Evolutionary conservation across 495 filamentous ascomycete genomes (phyloP).

Genomic region (Staphylotrichum tortipilum): DNA sequence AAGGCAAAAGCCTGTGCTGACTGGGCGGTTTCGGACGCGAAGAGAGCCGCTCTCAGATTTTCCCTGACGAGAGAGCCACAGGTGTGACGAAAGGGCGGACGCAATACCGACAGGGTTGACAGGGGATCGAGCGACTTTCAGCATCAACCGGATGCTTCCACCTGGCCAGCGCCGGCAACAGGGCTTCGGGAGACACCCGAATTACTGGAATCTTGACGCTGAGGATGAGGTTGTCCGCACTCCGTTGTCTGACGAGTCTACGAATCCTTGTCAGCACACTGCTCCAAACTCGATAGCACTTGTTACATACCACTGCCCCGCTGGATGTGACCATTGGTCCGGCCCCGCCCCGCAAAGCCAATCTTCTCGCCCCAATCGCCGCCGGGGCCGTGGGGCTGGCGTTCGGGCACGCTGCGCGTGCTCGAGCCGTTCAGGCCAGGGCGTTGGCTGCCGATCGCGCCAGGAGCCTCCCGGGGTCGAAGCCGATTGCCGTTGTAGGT

Average conservation of each 20-base stretch:
- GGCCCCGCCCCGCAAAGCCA: conserved; percentile 57
- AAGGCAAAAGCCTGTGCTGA: no score
- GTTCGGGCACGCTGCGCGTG: conserved; percentile 61
- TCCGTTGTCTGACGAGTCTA: conserved; percentile 30
- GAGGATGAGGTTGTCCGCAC: conserved; percentile 16
- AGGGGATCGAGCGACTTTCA: no score
- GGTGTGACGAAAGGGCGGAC: no score
- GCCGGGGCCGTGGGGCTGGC: conserved; percentile 74
- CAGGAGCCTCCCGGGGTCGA: conserved; percentile 42
- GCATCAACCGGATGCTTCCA: no score
- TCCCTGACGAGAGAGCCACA: no score
- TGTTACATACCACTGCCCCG: conserved; percentile 59
- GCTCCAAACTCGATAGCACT: no score
- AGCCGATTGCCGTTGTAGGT: conserved; percentile 46
- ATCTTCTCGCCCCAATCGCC: conserved; percentile 60
- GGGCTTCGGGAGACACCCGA: not conserved
- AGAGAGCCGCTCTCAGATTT: no score
- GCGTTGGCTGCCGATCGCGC: conserved; percentile 82
- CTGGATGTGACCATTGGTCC: conserved; percentile 72
- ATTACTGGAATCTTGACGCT: conserved; percentile 25
- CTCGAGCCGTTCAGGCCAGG: conserved; percentile 56
- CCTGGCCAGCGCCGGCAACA: no score
- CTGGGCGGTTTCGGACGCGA: no score
- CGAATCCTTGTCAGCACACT: not conserved
- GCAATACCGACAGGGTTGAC: no score